These are phyloP conservation scores for Mercurialis annua DNA, from an alignment of 345 rosid species.

Conservation along the genomic window DNA sequence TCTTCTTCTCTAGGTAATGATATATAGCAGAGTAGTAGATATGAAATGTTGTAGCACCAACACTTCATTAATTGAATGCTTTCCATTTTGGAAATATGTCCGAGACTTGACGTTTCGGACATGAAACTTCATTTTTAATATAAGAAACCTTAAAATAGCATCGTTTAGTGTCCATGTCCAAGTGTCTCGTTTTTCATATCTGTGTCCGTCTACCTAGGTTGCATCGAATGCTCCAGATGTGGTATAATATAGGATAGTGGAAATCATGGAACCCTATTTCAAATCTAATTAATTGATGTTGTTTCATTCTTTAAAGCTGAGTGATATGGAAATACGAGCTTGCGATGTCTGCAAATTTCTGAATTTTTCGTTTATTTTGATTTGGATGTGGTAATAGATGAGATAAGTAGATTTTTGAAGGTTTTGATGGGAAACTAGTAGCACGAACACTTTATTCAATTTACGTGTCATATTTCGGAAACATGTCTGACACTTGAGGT, in stretches of 20 bases:
- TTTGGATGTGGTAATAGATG: background rate
- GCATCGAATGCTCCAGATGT: background rate
- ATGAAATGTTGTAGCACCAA: too few relatives aligned
- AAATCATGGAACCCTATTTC: background rate
- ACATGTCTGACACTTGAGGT: too few relatives aligned
- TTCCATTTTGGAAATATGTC: too few relatives aligned
- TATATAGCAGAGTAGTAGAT: too few relatives aligned
- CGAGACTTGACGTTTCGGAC: too few relatives aligned
- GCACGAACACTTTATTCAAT: too few relatives aligned
- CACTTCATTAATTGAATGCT: too few relatives aligned
- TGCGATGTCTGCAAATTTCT: background rate
- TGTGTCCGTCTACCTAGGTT: background rate
- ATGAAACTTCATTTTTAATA: too few relatives aligned
- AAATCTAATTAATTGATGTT: background rate
- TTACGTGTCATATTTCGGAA: too few relatives aligned
- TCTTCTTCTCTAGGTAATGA: too few relatives aligned
- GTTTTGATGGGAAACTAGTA: background rate
- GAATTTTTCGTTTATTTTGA: background rate
- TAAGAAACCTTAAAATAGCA: too few relatives aligned
- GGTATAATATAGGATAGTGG: background rate
- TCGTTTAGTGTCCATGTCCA: too few relatives aligned
- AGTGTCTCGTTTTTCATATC: background rate
- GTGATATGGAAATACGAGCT: background rate
- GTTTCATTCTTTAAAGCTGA: background rate
- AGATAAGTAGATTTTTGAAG: background rate